phyloP scores from a whole-genome alignment of 2,329 filamentous ascomycete genomes.

The Penicillium janthinellum region DNA sequence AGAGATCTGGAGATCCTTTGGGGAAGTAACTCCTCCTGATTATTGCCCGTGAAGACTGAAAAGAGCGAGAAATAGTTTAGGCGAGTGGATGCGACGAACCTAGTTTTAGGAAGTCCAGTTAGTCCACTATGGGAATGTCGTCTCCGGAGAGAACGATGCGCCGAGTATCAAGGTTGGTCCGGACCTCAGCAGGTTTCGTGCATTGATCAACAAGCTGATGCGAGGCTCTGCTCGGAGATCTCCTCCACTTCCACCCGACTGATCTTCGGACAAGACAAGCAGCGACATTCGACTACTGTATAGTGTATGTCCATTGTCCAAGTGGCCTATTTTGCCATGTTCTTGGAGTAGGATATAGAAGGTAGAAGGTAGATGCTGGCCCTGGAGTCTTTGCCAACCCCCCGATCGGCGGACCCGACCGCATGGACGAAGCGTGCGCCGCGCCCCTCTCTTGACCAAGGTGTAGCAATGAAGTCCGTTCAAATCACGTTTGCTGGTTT shows the following conservation, averaged over 20 bases:
- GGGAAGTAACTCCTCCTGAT: too few relatives aligned
- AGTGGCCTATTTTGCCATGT: not conserved
- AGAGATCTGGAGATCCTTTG: not conserved
- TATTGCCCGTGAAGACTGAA: too few relatives aligned
- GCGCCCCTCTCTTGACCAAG: not conserved
- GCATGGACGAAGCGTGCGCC: not conserved
- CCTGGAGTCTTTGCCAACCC: too few relatives aligned
- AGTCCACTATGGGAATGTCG: not conserved
- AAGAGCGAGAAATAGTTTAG: too few relatives aligned
- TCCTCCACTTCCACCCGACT: not conserved
- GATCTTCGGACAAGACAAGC: not conserved
- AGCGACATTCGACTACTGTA: not conserved
- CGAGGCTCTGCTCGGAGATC: not conserved
- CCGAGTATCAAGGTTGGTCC: not conserved
- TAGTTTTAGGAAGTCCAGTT: too few relatives aligned
- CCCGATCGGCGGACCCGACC: constrained; percentile 3
- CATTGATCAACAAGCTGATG: not conserved
- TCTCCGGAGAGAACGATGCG: not conserved
- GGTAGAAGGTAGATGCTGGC: too few relatives aligned
- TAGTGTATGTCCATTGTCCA: too few relatives aligned
- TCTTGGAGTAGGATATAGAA: too few relatives aligned
- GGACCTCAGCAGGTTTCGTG: too few relatives aligned
- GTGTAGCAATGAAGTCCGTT: not conserved
- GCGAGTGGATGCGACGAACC: too few relatives aligned
- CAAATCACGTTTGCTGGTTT: not conserved